Evolutionary conservation across 805 yeast genomes (phyloP).

Genomic region (Candida ulmi): DNA sequence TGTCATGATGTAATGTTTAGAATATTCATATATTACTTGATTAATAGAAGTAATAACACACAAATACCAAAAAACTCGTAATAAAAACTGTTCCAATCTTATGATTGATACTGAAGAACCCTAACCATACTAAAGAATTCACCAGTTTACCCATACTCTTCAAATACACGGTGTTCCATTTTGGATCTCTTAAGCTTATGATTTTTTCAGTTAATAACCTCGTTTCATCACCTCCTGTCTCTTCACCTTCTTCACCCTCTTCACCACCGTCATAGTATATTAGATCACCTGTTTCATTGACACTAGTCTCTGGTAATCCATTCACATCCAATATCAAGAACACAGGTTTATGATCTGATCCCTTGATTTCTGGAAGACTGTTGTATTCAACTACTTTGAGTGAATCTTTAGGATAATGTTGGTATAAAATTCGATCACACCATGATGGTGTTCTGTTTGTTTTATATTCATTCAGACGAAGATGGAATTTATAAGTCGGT

Average conservation of each 20-base stretch:
- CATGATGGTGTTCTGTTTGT: conserved; percentile 71
- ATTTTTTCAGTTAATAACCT: background rate
- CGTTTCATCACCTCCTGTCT: background rate
- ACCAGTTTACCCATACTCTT: background rate
- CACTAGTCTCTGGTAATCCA: conserved; percentile 34
- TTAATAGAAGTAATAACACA: background rate
- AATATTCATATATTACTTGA: no score
- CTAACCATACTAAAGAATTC: conserved; percentile 1
- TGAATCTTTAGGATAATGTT: conserved; percentile 29
- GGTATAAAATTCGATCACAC: conserved; percentile 81
- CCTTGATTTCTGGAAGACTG: conserved; percentile 41
- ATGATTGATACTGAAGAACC: background rate
- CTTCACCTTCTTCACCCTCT: conserved; percentile 3
- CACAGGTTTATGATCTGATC: conserved; percentile 84
- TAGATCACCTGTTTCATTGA: conserved; percentile 23
- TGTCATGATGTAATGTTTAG: no score
- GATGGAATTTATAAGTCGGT: conserved; percentile 75
- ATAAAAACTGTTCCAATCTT: background rate
- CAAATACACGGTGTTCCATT: background rate
- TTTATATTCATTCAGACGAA: conserved; percentile 45
- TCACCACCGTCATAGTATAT: conserved; percentile 8
- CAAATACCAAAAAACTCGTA: background rate
- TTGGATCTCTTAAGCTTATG: background rate
- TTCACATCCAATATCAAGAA: conserved; percentile 38
- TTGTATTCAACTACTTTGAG: conserved; percentile 38